phyloP scores from a whole-genome alignment of 177 flowering plant genomes.

The Vitis hybrid region DNA sequence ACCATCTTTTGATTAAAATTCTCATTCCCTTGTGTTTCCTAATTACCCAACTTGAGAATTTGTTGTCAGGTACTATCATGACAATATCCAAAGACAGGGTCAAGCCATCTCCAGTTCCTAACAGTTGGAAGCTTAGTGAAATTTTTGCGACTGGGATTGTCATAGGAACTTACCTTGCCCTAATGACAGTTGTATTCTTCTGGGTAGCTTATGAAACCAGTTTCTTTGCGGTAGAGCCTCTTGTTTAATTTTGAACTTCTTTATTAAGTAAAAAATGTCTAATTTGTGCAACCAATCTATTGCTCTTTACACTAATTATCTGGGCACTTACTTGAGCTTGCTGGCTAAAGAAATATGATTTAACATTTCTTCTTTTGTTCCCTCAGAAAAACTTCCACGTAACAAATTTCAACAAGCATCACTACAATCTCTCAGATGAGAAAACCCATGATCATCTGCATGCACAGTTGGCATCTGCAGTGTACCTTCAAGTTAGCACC shows the following conservation, averaged over 20 bases:
- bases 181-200: conserved; percentile 12
- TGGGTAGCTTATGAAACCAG: conserved; percentile 8
- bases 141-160: conserved; percentile 17
- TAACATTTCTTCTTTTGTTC: no score
- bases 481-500: conserved; percentile 9
- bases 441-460: conserved; percentile 4
- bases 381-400: no score
- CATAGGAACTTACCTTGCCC: conserved; percentile 14
- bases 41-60: background rate
- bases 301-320: no score
- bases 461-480: conserved; percentile 2
- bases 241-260: no score
- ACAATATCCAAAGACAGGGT: conserved; percentile 20
- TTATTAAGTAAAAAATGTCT: no score
- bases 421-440: no score
- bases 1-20: no score
- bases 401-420: no score
- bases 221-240: background rate
- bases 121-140: conserved; percentile 16
- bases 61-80: conserved; percentile 14
- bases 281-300: no score
- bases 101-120: conserved; percentile 14
- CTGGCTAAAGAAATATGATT: no score
- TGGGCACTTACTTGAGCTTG: no score
- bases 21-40: background rate